These are phyloP conservation scores for Jamesozyma jinghongensis DNA, from an alignment of 805 yeast species.

Conservation along the genomic window DNA sequence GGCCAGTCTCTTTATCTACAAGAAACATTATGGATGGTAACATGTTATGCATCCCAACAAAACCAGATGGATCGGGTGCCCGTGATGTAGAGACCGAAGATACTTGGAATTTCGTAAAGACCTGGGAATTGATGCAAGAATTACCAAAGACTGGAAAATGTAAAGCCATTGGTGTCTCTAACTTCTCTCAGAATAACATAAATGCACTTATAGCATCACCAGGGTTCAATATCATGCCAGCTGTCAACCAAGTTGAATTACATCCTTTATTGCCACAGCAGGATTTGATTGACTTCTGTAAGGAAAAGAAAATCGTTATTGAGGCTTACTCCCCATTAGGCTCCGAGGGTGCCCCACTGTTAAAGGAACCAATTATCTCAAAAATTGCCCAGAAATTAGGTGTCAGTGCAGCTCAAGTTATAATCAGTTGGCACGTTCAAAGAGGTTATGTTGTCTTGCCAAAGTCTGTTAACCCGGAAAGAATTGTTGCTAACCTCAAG, in stretches of 20 bases:
- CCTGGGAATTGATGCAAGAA: slow-evolving; percentile 58
- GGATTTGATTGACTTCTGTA: slow-evolving; percentile 45
- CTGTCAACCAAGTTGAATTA: slow-evolving; percentile 64
- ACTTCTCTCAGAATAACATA: slow-evolving; percentile 49
- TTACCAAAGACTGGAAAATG: slow-evolving; percentile 43
- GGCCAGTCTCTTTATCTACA: slow-evolving; percentile 58
- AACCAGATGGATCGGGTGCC: slow-evolving; percentile 27
- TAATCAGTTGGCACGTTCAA: slow-evolving; percentile 50
- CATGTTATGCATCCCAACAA: slow-evolving; percentile 28
- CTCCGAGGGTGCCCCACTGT: slow-evolving; percentile 44
- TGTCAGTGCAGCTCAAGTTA: slow-evolving; percentile 40
- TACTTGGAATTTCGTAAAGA: slow-evolving; percentile 40
- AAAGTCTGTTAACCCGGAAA: slow-evolving; percentile 37
- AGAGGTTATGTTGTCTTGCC: slow-evolving; percentile 49
- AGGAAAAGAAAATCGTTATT: slow-evolving; percentile 42
- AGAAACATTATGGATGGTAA: slow-evolving; percentile 33
- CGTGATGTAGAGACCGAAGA: slow-evolving; percentile 31
- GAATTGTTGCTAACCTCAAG: slow-evolving; percentile 34
- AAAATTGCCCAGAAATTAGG: slow-evolving; percentile 36
- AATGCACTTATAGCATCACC: slow-evolving; percentile 41
- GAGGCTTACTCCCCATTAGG: slow-evolving; percentile 81
- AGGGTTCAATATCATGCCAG: slow-evolving; percentile 50
- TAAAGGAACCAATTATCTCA: slow-evolving; percentile 36
- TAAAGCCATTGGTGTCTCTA: slow-evolving; percentile 70
- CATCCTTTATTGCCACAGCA: slow-evolving; percentile 66